These are phyloP conservation scores for Didymella glomerata DNA, from an alignment of 2,329 filamentous ascomycete species.

Conservation along the genomic window DNA sequence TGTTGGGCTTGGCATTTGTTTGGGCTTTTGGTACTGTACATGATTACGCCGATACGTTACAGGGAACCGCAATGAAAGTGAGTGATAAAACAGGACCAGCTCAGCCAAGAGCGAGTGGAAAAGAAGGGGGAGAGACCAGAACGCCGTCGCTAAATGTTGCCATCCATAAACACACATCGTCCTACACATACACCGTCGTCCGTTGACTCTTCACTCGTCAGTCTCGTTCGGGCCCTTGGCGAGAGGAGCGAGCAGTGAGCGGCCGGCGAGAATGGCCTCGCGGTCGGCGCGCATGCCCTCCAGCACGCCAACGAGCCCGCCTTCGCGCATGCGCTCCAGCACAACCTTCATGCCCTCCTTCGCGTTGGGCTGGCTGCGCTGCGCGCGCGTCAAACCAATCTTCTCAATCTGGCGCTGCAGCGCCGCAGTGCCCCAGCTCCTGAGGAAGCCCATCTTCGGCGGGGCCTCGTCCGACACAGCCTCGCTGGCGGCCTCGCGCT, in stretches of 20 bases:
- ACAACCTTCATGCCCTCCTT: slow-evolving; percentile 85
- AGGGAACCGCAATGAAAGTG: background rate
- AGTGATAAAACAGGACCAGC: background rate
- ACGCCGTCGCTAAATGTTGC: slow-evolving; percentile 45
- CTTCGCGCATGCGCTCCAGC: slow-evolving; percentile 72
- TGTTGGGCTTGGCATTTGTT: background rate
- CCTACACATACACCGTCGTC: slow-evolving; percentile 3
- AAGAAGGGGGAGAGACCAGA: slow-evolving; percentile 27
- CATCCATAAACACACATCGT: slow-evolving; percentile 23
- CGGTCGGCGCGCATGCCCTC: slow-evolving; percentile 74
- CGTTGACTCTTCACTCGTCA: slow-evolving; percentile 23
- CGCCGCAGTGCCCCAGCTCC: slow-evolving; percentile 72
- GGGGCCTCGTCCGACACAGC: slow-evolving; percentile 54
- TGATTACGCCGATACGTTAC: slow-evolving; percentile 9
- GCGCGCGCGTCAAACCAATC: slow-evolving; percentile 78
- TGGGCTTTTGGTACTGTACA: slow-evolving; percentile 13
- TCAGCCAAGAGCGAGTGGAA: slow-evolving; percentile 4
- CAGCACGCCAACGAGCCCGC: slow-evolving; percentile 73
- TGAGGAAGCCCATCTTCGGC: slow-evolving; percentile 64
- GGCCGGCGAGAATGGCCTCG: slow-evolving; percentile 50
- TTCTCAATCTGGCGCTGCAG: slow-evolving; percentile 82
- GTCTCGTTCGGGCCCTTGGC: slow-evolving; percentile 20
- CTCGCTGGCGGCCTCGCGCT: slow-evolving; percentile 51
- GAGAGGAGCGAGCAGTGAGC: slow-evolving; percentile 25
- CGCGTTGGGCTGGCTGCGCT: slow-evolving; percentile 80